phyloP scores from a whole-genome alignment of 129 eudicot species.

The Solidago caesia region DNA sequence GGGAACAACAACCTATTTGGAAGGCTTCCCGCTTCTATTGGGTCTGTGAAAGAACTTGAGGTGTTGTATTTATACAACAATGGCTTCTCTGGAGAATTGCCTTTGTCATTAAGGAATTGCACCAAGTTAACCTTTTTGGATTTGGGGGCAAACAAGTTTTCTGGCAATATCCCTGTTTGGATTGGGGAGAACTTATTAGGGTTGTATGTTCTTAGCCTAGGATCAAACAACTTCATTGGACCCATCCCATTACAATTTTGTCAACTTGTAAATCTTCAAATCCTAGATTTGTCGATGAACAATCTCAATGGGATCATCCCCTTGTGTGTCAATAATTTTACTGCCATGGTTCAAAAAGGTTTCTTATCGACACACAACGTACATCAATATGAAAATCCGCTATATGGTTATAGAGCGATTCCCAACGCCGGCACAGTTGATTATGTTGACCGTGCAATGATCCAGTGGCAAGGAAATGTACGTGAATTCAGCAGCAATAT shows the following conservation, averaged over 20 bases:
- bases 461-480: slow-evolving; percentile 29
- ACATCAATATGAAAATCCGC: background rate
- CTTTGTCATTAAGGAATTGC: slow-evolving; percentile 30
- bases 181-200: too few species aligned
- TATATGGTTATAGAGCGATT: background rate
- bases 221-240: too few species aligned
- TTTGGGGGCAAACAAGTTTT: too few species aligned
- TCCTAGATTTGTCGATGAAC: too few species aligned
- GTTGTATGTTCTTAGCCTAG: too few species aligned
- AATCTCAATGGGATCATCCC: slow-evolving; percentile 23
- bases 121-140: background rate
- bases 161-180: too few species aligned
- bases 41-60: background rate
- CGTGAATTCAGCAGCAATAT: slow-evolving; percentile 25
- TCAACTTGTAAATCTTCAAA: too few species aligned
- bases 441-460: slow-evolving; percentile 15
- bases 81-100: slow-evolving; percentile 33
- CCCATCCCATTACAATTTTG: too few species aligned
- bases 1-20: slow-evolving; percentile 32
- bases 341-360: slow-evolving; percentile 17
- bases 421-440: too few species aligned
- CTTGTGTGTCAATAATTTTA: slow-evolving; percentile 23
- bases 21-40: slow-evolving; percentile 20
- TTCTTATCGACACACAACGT: background rate
- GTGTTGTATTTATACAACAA: slow-evolving; percentile 32